Evolutionary conservation across 345 rosid species (phyloP).

Genomic region (Murraya koenigii): DNA sequence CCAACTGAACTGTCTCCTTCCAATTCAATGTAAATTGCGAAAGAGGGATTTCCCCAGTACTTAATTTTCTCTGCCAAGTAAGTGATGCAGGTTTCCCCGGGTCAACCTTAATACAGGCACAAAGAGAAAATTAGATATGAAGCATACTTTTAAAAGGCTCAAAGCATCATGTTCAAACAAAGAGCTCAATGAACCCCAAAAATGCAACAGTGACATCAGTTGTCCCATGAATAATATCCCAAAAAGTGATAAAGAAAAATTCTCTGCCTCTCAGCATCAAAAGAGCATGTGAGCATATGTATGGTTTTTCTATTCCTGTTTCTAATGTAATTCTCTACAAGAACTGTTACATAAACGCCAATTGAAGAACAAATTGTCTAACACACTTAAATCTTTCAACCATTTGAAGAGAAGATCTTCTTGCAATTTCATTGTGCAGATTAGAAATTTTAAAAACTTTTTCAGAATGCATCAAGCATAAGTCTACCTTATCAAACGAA

Average conservation of each 20-base stretch:
- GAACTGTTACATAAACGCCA: background rate
- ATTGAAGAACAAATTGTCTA: background rate
- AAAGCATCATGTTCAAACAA: background rate
- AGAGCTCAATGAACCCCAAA: background rate
- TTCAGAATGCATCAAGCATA: background rate
- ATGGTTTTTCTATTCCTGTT: too few species aligned
- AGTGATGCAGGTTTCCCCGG: constrained; percentile 50
- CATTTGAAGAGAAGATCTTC: background rate
- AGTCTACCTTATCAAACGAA: constrained; percentile 36
- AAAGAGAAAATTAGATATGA: constrained; percentile 1
- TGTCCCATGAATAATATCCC: background rate
- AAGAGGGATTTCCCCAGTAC: constrained; percentile 32
- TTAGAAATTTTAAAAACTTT: background rate
- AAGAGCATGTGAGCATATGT: background rate
- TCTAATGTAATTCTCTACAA: background rate
- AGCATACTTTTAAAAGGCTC: background rate
- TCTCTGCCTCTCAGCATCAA: background rate
- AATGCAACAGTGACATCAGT: background rate
- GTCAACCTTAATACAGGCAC: constrained; percentile 41
- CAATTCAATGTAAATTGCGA: constrained; percentile 40
- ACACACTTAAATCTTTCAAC: background rate
- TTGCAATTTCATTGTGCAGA: background rate
- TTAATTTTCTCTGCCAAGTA: constrained; percentile 65
- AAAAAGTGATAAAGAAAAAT: too few species aligned
- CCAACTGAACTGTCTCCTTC: constrained; percentile 62